Conservation (phyloP, 2,329 filamentous ascomycete species). For the Aspergillus sergii region DNA sequence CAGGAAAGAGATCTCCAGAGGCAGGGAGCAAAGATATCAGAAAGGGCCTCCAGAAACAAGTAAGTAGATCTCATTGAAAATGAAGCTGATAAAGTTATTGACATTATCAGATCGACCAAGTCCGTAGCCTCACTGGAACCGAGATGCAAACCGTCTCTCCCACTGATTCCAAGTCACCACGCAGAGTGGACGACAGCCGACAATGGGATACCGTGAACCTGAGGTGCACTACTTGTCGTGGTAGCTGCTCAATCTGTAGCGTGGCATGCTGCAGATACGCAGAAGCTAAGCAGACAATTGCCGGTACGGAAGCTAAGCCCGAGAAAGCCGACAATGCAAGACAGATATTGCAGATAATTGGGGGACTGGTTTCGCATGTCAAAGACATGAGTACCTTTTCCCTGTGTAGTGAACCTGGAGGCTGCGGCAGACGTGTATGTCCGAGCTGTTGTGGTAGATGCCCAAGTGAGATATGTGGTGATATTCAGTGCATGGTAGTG, state of each 20-base stretch:
- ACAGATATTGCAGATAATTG: conserved; percentile 25
- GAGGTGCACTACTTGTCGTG: conserved; percentile 32
- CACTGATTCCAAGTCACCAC: not conserved
- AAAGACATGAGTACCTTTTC: conserved; percentile 36
- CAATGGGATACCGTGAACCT: conserved; percentile 36
- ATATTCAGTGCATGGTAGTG: conserved; percentile 37
- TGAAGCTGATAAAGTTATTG: not conserved
- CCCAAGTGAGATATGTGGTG: conserved; percentile 33
- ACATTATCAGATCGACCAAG: conserved; percentile 11
- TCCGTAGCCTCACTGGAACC: conserved; percentile 21
- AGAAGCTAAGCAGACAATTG: conserved; percentile 12
- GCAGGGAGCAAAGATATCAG: not conserved
- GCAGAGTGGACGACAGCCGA: conserved; percentile 20
- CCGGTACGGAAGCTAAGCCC: conserved; percentile 17
- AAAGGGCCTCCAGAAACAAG: conserved; percentile 14
- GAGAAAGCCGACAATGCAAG: conserved; percentile 18
- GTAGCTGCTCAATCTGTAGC: conserved; percentile 32
- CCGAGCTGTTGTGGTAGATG: conserved; percentile 39
- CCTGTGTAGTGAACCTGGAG: conserved; percentile 32
- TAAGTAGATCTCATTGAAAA: not conserved
- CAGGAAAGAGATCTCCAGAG: not conserved
- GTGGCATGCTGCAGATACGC: conserved; percentile 37
- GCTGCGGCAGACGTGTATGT: conserved; percentile 36
- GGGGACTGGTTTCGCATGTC: conserved; percentile 25
- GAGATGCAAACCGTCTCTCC: conserved; percentile 6